These are phyloP conservation scores for Neurospora sp. DNA, from an alignment of 495 filamentous ascomycete genomes.

Conservation along the genomic window DNA sequence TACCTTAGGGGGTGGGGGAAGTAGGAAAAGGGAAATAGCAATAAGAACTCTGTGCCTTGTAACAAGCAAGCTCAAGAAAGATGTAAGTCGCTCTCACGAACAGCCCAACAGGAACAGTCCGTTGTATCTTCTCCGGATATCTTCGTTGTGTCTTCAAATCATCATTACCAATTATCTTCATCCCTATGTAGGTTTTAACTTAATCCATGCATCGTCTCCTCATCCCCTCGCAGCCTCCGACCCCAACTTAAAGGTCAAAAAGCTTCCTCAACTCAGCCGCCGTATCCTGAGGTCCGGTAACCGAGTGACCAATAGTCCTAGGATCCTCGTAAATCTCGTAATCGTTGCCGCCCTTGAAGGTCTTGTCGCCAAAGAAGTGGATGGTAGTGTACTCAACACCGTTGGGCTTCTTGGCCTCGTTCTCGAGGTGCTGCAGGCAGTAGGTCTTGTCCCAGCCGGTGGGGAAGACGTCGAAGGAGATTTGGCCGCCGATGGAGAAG, in stretches of 20 bases:
- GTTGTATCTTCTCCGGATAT: no score
- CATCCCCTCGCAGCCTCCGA: not conserved
- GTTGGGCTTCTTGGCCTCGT: constrained; percentile 57
- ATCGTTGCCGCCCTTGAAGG: constrained; percentile 80
- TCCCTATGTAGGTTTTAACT: not conserved
- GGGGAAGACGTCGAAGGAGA: constrained; percentile 97
- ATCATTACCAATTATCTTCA: constrained; percentile 1
- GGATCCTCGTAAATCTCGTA: constrained; percentile 82
- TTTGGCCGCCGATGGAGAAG: constrained; percentile 90
- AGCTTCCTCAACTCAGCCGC: constrained; percentile 63
- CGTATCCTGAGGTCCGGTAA: constrained; percentile 74
- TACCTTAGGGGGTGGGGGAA: not conserved
- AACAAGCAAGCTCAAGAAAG: not conserved
- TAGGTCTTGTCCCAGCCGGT: constrained; percentile 98
- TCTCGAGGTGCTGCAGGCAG: constrained; percentile 77
- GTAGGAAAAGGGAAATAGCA: not conserved
- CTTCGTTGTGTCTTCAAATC: not conserved
- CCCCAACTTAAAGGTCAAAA: constrained; percentile 54
- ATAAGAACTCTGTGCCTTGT: not conserved
- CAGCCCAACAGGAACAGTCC: no score
- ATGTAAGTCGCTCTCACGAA: not conserved
- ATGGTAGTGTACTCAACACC: constrained; percentile 74
- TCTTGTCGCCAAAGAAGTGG: constrained; percentile 99
- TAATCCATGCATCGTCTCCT: not conserved
- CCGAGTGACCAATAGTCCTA: constrained; percentile 74